Conservation (phyloP, 495 filamentous ascomycete species). For the Jackrogersella minutella region DNA sequence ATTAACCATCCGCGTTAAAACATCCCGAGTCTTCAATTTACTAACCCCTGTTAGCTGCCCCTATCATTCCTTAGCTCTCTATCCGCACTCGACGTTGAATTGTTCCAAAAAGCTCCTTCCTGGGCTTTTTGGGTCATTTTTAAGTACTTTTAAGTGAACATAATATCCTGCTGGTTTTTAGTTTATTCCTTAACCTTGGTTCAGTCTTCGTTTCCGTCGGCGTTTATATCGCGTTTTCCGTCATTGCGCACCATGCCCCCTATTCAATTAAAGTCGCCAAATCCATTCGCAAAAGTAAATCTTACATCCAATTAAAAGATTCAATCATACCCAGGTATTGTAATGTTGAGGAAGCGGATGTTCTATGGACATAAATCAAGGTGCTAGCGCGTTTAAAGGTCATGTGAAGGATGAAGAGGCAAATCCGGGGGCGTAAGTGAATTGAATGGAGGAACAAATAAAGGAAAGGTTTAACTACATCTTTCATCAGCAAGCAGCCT, state of each 20-base stretch:
- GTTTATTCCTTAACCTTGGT: conserved; percentile 1
- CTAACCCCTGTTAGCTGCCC: conserved; percentile 2
- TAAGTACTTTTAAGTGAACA: conserved; percentile 5
- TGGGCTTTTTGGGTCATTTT: conserved; percentile 14
- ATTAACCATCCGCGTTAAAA: background rate
- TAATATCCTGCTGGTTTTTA: background rate
- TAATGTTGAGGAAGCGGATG: background rate
- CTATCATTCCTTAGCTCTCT: conserved; percentile 21
- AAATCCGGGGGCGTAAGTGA: background rate
- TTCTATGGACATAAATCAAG: background rate
- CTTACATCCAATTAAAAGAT: no score
- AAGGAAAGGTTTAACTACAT: no score
- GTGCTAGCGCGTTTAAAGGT: background rate
- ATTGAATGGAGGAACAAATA: background rate
- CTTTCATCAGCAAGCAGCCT: no score
- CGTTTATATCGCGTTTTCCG: background rate
- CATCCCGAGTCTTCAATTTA: background rate
- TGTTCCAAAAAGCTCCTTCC: background rate
- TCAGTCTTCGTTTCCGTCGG: background rate
- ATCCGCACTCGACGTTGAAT: conserved; percentile 1
- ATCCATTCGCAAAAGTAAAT: background rate
- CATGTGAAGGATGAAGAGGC: background rate
- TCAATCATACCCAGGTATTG: background rate
- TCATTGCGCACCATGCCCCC: background rate
- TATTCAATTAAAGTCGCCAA: background rate